A percentile compares a stretch with the other conserved stretches of the same genome.
Evolutionary conservation across 2,329 filamentous ascomycete species (phyloP).

Genomic region (Pyrenochaeta sp.): DNA sequence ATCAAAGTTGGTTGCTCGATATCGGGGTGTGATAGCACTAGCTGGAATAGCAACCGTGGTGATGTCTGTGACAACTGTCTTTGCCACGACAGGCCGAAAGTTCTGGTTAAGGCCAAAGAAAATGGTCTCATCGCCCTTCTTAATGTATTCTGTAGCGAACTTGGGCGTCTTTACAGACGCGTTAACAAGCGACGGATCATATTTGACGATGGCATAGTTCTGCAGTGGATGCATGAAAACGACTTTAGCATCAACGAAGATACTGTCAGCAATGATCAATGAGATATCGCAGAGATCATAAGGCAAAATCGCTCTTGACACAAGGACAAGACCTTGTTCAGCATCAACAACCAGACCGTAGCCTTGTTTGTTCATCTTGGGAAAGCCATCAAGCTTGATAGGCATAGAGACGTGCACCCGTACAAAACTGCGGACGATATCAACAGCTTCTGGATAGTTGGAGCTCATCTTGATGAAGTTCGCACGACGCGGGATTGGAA

Average conservation of each 20-base stretch:
- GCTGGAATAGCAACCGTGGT: constrained; percentile 96
- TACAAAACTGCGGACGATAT: constrained; percentile 93
- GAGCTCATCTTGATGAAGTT: constrained; percentile 93
- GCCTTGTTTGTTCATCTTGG: constrained; percentile 90
- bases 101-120: constrained; percentile 99
- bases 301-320: constrained; percentile 92
- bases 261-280: constrained; percentile 94
- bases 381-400: constrained; percentile 96
- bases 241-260: constrained; percentile 92
- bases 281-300: constrained; percentile 97
- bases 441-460: constrained; percentile 87
- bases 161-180: constrained; percentile 91
- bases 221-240: constrained; percentile 96
- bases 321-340: constrained; percentile 91
- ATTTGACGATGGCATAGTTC: constrained; percentile 95
- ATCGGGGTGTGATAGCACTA: constrained; percentile 88
- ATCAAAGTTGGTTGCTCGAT: constrained; percentile 93
- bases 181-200: constrained; percentile 91
- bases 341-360: constrained; percentile 98
- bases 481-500: constrained; percentile 77
- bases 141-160: constrained; percentile 81
- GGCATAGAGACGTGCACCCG: constrained; percentile 93
- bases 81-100: constrained; percentile 88
- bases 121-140: constrained; percentile 91
- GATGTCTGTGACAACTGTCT: constrained; percentile 95